phyloP scores from a whole-genome alignment of 1,284 basidiomycete genomes.

The Boletus subluridellus region DNA sequence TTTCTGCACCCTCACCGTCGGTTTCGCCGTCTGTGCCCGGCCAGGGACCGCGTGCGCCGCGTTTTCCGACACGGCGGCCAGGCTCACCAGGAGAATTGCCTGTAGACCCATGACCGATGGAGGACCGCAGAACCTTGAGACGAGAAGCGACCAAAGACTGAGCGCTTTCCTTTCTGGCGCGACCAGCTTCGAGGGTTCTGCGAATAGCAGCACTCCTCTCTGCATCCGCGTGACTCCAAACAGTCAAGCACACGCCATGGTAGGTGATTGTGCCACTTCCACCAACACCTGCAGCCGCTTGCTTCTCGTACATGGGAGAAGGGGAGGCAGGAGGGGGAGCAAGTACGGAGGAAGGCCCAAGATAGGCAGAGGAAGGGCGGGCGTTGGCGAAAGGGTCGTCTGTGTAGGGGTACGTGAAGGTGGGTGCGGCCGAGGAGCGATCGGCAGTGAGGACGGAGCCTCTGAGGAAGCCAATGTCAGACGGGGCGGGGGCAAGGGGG shows the following conservation, averaged over 20 bases:
- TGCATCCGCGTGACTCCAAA: slow-evolving; percentile 91
- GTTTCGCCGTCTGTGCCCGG: slow-evolving; percentile 65
- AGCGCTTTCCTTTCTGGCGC: slow-evolving; percentile 72
- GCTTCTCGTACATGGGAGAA: slow-evolving; percentile 40
- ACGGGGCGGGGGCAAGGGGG: slow-evolving; percentile 56
- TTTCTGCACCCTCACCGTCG: slow-evolving; percentile 60
- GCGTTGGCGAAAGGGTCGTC: slow-evolving; percentile 74
- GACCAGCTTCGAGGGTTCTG: slow-evolving; percentile 72
- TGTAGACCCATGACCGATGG: slow-evolving; percentile 35
- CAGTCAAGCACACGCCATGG: slow-evolving; percentile 86
- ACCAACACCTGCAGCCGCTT: slow-evolving; percentile 35
- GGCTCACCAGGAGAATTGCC: slow-evolving; percentile 49
- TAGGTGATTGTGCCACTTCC: slow-evolving; percentile 63
- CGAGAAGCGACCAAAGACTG: slow-evolving; percentile 67
- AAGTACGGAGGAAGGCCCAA: slow-evolving; percentile 63
- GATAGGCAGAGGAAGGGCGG: slow-evolving; percentile 67
- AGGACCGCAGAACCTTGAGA: slow-evolving; percentile 59
- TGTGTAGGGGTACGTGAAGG: slow-evolving; percentile 64
- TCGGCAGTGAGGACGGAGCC: slow-evolving; percentile 65
- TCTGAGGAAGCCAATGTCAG: slow-evolving; percentile 66
- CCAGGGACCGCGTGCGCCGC: slow-evolving; percentile 67
- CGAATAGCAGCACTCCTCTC: slow-evolving; percentile 79
- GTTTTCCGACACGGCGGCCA: slow-evolving; percentile 53
- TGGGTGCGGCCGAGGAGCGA: slow-evolving; percentile 55
- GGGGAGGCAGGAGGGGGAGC: slow-evolving; percentile 43